Evolutionary conservation across 2,329 filamentous ascomycete species (phyloP), one percentile per base, ranked within the genome.

Genomic region (Aspergillus fischeri): DNA sequence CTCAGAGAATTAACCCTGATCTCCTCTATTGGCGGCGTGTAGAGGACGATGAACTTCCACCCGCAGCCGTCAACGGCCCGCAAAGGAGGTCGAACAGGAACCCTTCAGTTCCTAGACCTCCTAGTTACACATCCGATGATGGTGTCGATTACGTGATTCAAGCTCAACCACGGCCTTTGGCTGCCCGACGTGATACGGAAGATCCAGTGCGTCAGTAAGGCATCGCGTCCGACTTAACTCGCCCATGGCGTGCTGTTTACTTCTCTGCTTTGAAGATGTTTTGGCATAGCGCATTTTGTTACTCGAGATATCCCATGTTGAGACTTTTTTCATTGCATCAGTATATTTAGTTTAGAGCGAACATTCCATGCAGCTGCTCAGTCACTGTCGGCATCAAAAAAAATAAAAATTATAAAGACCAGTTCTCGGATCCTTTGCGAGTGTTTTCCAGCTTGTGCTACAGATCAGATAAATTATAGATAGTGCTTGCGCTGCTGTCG

Each of bases 11-110:
- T 32, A 89, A 96, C 66, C 91, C 91, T 1, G 85, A 93, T 67
- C 80, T 91, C 14, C 80, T 96, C 27, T 91, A 89, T 70, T 95
- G 91, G 91, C 86, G 89, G 72, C 84, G 88, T 41, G 88, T 86
- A 63, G 55, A 67, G 60, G 57, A 62, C n/a, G 48, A 53, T 44
- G 35, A 42, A 24, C 42, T 27, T 5, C 25, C 50, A n/a, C 41
- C 24, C 2, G 50, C 49, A 42, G 47, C 38, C 27, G 21, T 20
- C 25, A 54, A 55, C 21, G 42, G 51, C n/a, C 41, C 14, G 21
- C 49, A 53, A 35, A 50, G 57, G 45, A 56, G 42, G 55, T 49
- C 29, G 45, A 65, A 50, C 58, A 52, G 49, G 35, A 65, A 70
- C n/a, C 45, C 60, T 17, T 67, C 67, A 20, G 67, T 68, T n/a